Percentiles rank a stretch among this genome's conserved stretches.
phyloP scores from a whole-genome alignment of 495 filamentous ascomycete genomes.

The Penicillium dipodomyicola region DNA sequence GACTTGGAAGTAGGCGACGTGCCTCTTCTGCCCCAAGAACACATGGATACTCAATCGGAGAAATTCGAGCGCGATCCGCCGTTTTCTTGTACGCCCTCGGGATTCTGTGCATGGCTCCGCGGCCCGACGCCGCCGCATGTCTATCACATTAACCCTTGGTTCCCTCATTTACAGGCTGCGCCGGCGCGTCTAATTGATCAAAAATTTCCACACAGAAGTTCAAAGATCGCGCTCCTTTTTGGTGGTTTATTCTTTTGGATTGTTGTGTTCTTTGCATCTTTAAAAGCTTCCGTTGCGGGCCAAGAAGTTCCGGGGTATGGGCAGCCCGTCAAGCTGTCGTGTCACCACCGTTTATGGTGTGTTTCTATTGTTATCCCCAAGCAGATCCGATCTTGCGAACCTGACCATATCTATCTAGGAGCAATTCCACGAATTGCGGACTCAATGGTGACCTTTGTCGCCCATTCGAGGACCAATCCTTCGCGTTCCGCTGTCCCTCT shows the following conservation, averaged over 20 bases:
- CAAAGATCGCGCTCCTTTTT: slow-evolving; percentile 52
- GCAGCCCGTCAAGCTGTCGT: slow-evolving; percentile 51
- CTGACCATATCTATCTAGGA: slow-evolving; percentile 23
- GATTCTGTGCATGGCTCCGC: slow-evolving; percentile 31
- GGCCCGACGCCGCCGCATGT: slow-evolving; percentile 60
- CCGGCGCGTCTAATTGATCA: slow-evolving; percentile 59
- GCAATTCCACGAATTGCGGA: slow-evolving; percentile 60
- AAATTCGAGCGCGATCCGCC: slow-evolving; percentile 17
- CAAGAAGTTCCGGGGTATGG: slow-evolving; percentile 62
- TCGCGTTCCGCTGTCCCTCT: slow-evolving; percentile 73
- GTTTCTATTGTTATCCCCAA: slow-evolving; percentile 7
- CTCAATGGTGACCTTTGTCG: slow-evolving; percentile 68
- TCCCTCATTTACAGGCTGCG: slow-evolving; percentile 59
- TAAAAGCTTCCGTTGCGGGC: slow-evolving; percentile 55
- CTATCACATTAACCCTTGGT: slow-evolving; percentile 61
- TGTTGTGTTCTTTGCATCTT: slow-evolving; percentile 59
- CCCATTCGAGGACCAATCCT: slow-evolving; percentile 64
- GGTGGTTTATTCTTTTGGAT: slow-evolving; percentile 62
- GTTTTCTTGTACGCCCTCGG: slow-evolving; percentile 30
- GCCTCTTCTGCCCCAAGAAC: slow-evolving; percentile 19
- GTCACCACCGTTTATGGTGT: slow-evolving; percentile 53
- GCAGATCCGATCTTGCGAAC: not conserved
- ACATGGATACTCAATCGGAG: not conserved
- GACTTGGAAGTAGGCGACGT: slow-evolving; percentile 27
- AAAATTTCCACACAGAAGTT: slow-evolving; percentile 52